A percentile compares a stretch with the other conserved stretches of the same genome.
phyloP scores from a whole-genome alignment of 202 grass and related monocot species.

The Digitaria exilis region DNA sequence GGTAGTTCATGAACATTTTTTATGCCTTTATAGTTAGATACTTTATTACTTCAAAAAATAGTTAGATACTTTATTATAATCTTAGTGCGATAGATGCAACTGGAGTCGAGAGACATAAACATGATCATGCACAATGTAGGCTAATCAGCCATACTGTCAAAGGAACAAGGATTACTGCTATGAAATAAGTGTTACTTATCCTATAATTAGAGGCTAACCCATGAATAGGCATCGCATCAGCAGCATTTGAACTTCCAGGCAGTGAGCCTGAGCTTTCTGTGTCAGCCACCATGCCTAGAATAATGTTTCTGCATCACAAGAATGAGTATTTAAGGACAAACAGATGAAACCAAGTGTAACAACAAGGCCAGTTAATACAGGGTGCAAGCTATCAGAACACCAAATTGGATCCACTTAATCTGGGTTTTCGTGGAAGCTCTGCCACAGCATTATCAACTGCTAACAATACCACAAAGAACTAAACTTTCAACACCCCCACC shows the following conservation, averaged over 20 bases:
- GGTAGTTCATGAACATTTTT: neutral
- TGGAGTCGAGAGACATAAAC: neutral
- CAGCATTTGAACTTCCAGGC: slow-evolving; percentile 33
- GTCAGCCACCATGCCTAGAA: slow-evolving; percentile 49
- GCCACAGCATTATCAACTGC: neutral
- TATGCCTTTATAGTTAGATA: neutral
- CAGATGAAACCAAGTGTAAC: neutral
- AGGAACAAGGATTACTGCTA: neutral
- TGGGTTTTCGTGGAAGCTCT: neutral
- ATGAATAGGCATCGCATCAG: slow-evolving; percentile 9
- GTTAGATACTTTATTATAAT: slow-evolving; percentile 1
- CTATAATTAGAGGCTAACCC: slow-evolving; percentile 31
- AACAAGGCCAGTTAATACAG: neutral
- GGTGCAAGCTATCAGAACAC: neutral
- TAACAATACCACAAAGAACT: neutral
- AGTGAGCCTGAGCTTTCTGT: slow-evolving; percentile 46
- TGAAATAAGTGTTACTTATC: neutral
- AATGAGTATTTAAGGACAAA: slow-evolving; percentile 11
- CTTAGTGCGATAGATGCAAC: neutral
- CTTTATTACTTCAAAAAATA: too few species aligned
- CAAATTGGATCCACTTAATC: neutral
- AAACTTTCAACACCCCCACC: neutral
- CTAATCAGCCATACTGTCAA: neutral
- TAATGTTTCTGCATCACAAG: slow-evolving; percentile 28
- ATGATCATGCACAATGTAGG: neutral